Conservation (phyloP, 1,284 basidiomycete genomes). For the Moniliella sp. region DNA sequence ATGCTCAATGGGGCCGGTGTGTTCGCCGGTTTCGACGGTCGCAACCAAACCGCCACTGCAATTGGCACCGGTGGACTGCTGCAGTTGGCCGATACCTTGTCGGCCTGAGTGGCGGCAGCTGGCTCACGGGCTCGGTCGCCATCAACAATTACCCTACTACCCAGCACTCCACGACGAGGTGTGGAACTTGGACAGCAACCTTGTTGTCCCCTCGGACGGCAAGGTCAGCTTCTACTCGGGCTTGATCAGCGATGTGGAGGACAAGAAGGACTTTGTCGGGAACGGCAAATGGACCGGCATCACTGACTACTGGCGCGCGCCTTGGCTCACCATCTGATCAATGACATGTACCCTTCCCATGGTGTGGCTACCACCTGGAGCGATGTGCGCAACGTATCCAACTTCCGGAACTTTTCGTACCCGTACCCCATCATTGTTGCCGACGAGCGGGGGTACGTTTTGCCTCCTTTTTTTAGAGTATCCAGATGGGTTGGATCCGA, state of each 20-base stretch:
- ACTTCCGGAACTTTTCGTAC: conserved; percentile 12
- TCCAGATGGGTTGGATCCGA: too few species aligned
- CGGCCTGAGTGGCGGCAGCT: conserved; percentile 27
- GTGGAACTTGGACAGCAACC: conserved; percentile 37
- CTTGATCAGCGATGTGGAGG: conserved; percentile 11
- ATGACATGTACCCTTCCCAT: conserved; percentile 15
- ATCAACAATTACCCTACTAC: conserved; percentile 26
- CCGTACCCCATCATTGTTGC: conserved; percentile 37
- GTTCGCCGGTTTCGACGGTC: conserved; percentile 16
- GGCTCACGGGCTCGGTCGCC: conserved; percentile 16
- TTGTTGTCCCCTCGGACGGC: conserved; percentile 35
- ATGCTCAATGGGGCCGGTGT: conserved; percentile 35
- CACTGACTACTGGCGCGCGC: conserved; percentile 23
- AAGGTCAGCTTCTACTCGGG: conserved; percentile 36
- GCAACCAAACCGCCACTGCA: conserved; percentile 20
- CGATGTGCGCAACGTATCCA: conserved; percentile 17
- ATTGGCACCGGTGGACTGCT: conserved; percentile 23
- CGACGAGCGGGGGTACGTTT: conserved; percentile 39
- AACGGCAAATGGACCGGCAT: conserved; percentile 10
- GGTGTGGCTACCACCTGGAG: conserved; percentile 15
- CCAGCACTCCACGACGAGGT: conserved; percentile 16
- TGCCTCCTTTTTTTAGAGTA: too few species aligned
- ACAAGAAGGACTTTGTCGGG: conserved; percentile 10
- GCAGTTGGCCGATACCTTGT: conserved; percentile 24
- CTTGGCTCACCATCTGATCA: conserved; percentile 21